phyloP scores from a whole-genome alignment of 768 basidiomycete species.

The Tricholoma hemisulphureum region DNA sequence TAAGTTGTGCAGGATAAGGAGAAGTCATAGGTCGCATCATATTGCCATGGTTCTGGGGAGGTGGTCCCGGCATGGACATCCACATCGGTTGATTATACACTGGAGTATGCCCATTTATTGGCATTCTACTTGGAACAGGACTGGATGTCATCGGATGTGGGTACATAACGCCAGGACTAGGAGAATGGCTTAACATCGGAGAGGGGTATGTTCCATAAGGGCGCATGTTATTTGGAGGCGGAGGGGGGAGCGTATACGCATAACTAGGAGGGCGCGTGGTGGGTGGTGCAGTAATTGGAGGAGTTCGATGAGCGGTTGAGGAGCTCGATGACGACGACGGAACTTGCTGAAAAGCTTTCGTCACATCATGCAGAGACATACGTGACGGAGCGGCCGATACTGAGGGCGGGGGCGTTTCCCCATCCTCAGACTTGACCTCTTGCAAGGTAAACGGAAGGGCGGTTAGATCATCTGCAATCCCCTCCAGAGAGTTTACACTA shows the following conservation, averaged over 20 bases:
- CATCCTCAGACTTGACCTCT: constrained; percentile 85
- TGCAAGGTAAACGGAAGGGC: constrained; percentile 77
- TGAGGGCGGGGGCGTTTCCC: constrained; percentile 71
- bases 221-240: constrained; percentile 51
- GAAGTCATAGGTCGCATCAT: constrained; percentile 59
- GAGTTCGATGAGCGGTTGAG: constrained; percentile 44
- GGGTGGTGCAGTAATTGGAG: constrained; percentile 51
- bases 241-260: constrained; percentile 41
- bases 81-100: constrained; percentile 65
- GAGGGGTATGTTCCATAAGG: constrained; percentile 63
- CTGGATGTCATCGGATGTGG: constrained; percentile 57
- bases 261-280: constrained; percentile 44
- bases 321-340: constrained; percentile 54
- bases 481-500: constrained; percentile 77
- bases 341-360: constrained; percentile 84
- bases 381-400: constrained; percentile 60
- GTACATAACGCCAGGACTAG: constrained; percentile 67
- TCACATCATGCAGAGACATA: constrained; percentile 81
- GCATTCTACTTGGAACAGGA: constrained; percentile 61
- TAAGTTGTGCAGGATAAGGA: constrained; percentile 63
- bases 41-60: constrained; percentile 45
- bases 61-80: constrained; percentile 52
- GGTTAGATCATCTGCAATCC: constrained; percentile 80
- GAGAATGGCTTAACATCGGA: constrained; percentile 72
- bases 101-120: constrained; percentile 59